A percentile compares a stretch with the other conserved stretches of the same genome.
phyloP scores from a whole-genome alignment of 345 rosid genomes.

The Lumnitzera racemosa region DNA sequence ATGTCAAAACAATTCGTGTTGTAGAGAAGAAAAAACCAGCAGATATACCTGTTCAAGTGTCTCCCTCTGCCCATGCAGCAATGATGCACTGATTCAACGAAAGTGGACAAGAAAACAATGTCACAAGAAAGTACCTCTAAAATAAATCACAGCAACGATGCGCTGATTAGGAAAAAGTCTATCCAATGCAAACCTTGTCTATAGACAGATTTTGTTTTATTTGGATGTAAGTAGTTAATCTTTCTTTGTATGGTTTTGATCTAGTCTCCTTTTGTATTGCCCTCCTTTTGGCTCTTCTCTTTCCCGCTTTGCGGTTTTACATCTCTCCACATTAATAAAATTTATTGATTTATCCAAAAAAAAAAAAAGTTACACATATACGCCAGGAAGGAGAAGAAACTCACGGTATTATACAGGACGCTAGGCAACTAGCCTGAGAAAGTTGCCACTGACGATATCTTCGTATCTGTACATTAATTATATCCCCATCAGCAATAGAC shows the following conservation, averaged over 20 bases:
- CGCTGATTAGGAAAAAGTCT: too few relatives aligned
- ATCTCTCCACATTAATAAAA: too few relatives aligned
- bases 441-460: constrained; percentile 97
- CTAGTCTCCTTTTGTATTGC: too few relatives aligned
- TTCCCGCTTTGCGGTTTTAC: too few relatives aligned
- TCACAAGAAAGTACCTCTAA: constrained; percentile 5
- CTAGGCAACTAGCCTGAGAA: constrained; percentile 61
- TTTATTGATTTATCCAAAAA: too few relatives aligned
- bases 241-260: too few relatives aligned
- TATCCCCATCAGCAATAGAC: constrained; percentile 86
- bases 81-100: constrained; percentile 55
- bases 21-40: not conserved
- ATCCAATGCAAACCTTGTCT: too few relatives aligned
- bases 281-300: too few relatives aligned
- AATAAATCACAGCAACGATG: not conserved
- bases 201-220: too few relatives aligned
- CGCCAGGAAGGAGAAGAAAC: constrained; percentile 19
- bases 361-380: not conserved
- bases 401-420: constrained; percentile 89
- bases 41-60: constrained; percentile 62
- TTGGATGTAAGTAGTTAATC: too few relatives aligned
- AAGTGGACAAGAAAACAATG: constrained; percentile 10
- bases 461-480: constrained; percentile 87
- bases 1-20: not conserved
- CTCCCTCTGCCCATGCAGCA: constrained; percentile 88